Evolutionary conservation across 139 green algal species (phyloP), one percentile per base, ranked within the genome.

Genomic region (Coelastrella sp.): DNA sequence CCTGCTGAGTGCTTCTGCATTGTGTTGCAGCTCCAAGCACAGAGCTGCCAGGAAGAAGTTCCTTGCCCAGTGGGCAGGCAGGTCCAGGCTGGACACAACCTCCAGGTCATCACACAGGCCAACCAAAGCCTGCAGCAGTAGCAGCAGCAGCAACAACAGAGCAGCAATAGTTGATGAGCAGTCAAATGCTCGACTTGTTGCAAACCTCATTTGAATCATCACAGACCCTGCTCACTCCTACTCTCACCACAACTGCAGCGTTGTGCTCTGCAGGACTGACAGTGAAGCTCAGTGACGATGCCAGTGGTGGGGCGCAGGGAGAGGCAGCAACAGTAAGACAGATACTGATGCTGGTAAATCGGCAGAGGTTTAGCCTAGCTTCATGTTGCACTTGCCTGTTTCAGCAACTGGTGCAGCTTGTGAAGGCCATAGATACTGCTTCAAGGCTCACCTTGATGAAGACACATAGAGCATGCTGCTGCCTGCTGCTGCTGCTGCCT

Each of bases 1-100:
- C n/a, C 92, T 82, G 19, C 91, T 90, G 56, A 99, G 94, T 8
- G 94, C 97, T 90, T 98, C 96, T 24, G 92, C 87, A 65, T 97
- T 97, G 78, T 97, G 90, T 83, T 99, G 96, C 66, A 95, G 66
- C 61, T 98, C 96, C 84, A 99, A 87, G n/a, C 88, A 92, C 7
- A 96, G 57, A 0, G 90, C 87, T 4, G 95, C 96, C 15, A 95
- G 89, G 94, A 98, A 99, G 91, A 97, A 98, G 75, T 96, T 78
- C 6, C 91, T 80, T 58, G 95, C 93, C 96, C 96, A 98, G 87
- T 99, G 97, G 0, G 92, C 73, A 0, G 96, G 96, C 68, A 98
- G 92, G 7, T 60, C 24, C n/a, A 95, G 74, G 25, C 58, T 27
- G 0, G 65, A 75, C 3, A 80, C 74, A 7, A 61, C 60, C 5